Conservation (phyloP, 345 rosid genomes). For the Reutealis trisperma region DNA sequence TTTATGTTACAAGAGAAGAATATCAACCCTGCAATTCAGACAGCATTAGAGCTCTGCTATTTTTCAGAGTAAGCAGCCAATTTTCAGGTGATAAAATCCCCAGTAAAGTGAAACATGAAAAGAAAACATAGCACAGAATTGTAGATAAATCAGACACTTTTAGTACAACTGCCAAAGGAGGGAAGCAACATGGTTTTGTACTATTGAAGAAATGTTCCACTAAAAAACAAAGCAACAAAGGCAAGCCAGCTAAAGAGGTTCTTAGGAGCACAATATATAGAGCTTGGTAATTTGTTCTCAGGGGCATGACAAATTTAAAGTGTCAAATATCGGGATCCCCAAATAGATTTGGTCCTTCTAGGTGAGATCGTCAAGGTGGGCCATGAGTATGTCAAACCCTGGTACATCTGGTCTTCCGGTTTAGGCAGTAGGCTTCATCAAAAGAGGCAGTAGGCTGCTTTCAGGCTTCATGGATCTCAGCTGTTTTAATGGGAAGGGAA, state of each 20-base stretch:
- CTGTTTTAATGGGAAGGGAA: slow-evolving; percentile 81
- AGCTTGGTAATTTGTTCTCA: slow-evolving; percentile 67
- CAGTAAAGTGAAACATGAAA: slow-evolving; percentile 10
- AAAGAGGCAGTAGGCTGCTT: slow-evolving; percentile 76
- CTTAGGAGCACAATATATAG: slow-evolving; percentile 43
- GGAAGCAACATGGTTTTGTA: slow-evolving; percentile 40
- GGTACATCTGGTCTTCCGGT: slow-evolving; percentile 94
- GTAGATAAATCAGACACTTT: slow-evolving; percentile 16
- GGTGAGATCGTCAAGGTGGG: slow-evolving; percentile 74
- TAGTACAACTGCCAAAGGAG: slow-evolving; percentile 36
- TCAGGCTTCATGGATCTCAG: slow-evolving; percentile 91
- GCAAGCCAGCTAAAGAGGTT: slow-evolving; percentile 56
- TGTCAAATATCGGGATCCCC: slow-evolving; percentile 47
- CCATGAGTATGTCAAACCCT: slow-evolving; percentile 61
- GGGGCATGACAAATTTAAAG: slow-evolving; percentile 54
- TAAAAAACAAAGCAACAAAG: slow-evolving; percentile 39
- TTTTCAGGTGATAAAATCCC: slow-evolving; percentile 12
- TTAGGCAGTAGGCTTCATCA: slow-evolving; percentile 82
- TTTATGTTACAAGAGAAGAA: slow-evolving; percentile 7
- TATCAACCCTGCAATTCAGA: slow-evolving; percentile 20
- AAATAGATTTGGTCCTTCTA: slow-evolving; percentile 62
- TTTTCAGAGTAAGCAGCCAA: slow-evolving; percentile 13
- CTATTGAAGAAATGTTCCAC: slow-evolving; percentile 22
- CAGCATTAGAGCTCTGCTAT: slow-evolving; percentile 7
- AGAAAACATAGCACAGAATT: slow-evolving; percentile 7